Base-by-base conservation (phyloP, 257 asterid species). In the Solanum paucissectum region DNA sequence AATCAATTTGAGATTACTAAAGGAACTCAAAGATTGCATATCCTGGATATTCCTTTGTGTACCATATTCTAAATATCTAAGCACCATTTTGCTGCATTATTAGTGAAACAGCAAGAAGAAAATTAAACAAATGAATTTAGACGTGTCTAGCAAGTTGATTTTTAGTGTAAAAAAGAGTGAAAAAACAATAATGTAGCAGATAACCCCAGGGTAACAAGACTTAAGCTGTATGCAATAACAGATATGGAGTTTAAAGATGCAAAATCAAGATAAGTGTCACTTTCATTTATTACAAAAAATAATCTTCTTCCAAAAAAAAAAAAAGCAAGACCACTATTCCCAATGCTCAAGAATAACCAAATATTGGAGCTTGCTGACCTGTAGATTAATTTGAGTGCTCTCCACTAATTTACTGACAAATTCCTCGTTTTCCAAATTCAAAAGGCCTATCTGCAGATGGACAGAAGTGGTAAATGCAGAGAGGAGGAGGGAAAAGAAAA, bases 381-480 rank as follows among this genome's bases (percentile, higher is more conserved):
- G 99, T 91, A 97, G 92, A 88, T 90, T 91, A 69, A 89, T 90
- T 69, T 93, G 98, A 71, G 94, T 87, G 33, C 89, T 92, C 93
- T 95, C 98, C 86, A 96, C 94, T 87, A 95, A 86, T 88, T 90
- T 91, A 89, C 86, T 91, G 85, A 94, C 98, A 91, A 95, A 94
- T 49, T 94, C 98, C 92, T 97, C 99, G 91, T 95, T 95, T 91
- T 97, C 99, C 95, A 97, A 90, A 90, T 97, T 97, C 91, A 97
- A 83, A 12, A 97, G 91, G 83, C 99, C 99, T 91, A 95, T 94
- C 99, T 97, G 90, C 83, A 95, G 66, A 58, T 20, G 88, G 83
- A 88, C 34, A 68, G 38, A 25, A 3, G n/a, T 42, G 64, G 37
- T 79, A 79, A 44, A 42, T 27, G 84, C 64, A 16, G 38, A 42